Evolutionary conservation across 2,329 filamentous ascomycete genomes (phyloP), one percentile per base, ranked within the genome.

Genomic region (Ambrosiella beaveri): DNA sequence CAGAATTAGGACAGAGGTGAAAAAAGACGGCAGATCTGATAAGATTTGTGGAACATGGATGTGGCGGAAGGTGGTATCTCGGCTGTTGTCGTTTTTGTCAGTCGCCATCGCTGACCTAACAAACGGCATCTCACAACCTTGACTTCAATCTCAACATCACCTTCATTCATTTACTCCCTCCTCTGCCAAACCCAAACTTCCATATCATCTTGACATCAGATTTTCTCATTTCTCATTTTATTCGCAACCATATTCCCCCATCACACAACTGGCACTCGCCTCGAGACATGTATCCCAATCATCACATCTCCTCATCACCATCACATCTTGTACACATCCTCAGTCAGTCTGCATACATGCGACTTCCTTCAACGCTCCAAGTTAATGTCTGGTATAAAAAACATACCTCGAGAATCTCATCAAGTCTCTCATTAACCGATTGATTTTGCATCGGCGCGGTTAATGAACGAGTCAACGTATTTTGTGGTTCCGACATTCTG

Each of bases 391-490:
- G n/a, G 39, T 41, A n/a, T 41, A 41, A n/a, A 41, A 2, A 41
- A 11, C 39, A 41, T 41, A 60, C 58, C 49, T 60, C 59, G 4
- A 60, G 41, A 37, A 60, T 60, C 38, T 57, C 51, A 39, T 58
- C 56, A 11, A 60, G 54, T 17, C 59, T 55, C 52, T 57, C 59
- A n/a, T 38, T 17, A 15, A 53, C 54, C 3, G 56, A 51, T 52
- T 27, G 27, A 27, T 27, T 27, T 27, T 27, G 27, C 27, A 4
- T 4, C 5, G 53, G 53, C 53, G 39, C 53, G n/a, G 53, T 45
- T 17, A 12, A 12, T 35, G 53, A 44, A 8, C 37, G 53, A 9
- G 53, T 41, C 38, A 17, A 35, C 13, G 15, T 12, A n/a, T 41
- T 40, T 41, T 9, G 7, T 13, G 19, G 36, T 3, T 55, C n/a